Evolutionary conservation across 768 basidiomycete species (phyloP), one percentile per base, ranked within the genome.

Genomic region (Mycena vulgaris): DNA sequence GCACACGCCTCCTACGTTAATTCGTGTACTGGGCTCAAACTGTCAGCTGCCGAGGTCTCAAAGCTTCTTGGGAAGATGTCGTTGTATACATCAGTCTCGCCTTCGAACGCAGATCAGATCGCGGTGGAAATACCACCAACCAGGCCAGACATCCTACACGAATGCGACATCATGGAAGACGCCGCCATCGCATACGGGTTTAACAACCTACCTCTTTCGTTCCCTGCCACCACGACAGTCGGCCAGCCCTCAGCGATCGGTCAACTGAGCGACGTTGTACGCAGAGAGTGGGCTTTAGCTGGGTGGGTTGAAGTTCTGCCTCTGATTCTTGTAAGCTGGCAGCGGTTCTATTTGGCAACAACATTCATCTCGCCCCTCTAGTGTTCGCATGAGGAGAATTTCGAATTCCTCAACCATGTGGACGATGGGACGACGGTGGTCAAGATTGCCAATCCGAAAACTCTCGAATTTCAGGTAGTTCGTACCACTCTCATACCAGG

Each of bases 341-440:
- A 25, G 27, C 14, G 0, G 40, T 5, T 53, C 45, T 37, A 17
- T 35, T 25, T 35, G 23, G 4, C 27, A 58, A 28, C 66, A 39
- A 31, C 47, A 64, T 47, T 67, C 30, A 68, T 28, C 49, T 48
- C 39, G 27, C 53, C 40, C 56, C 57, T 45, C 28, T 76, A 98
- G 96, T 99, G 97, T 83, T 98, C 97, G 14, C 96, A 96, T 76
- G 97, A 98, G 81, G 98, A 99, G 83, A 99, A 98, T 84, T 99
- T 98, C 78, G 93, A 90, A 57, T 96, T 91, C 86, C 86, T 99
- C 71, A 98, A 98, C 83, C 93, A 92, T 68, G 77, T 84, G 33
- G 97, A 99, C 80, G 93, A 95, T 72, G 91, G 91, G 45, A 88
- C 88, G 39, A 88, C 89, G 25, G 97, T 93, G 1, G 91, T 99